Percentiles rank a stretch among this genome's conserved stretches.
phyloP scores from a whole-genome alignment of 495 filamentous ascomycete genomes.

The Hypoxylon trugodes region DNA sequence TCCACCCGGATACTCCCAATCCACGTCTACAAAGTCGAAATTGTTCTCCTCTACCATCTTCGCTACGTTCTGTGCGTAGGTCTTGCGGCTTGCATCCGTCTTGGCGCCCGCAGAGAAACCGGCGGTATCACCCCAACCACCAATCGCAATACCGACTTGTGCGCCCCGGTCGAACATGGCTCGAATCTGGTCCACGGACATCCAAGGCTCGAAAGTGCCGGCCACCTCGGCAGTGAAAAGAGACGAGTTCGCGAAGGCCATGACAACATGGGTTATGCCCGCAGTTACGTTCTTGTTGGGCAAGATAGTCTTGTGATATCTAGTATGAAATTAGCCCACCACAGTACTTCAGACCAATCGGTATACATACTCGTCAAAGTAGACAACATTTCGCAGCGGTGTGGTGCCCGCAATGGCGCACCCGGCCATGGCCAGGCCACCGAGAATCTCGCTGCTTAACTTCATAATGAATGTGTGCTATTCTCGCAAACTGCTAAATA shows the following conservation, averaged over 20 bases:
- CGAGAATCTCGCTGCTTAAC: slow-evolving; percentile 4
- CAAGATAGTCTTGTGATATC: slow-evolving; percentile 36
- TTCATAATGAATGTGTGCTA: slow-evolving; percentile 19
- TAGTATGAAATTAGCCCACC: not conserved
- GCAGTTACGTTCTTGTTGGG: slow-evolving; percentile 41
- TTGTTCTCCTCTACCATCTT: slow-evolving; percentile 58
- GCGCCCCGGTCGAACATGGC: slow-evolving; percentile 60
- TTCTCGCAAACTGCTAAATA: not conserved
- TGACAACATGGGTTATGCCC: slow-evolving; percentile 62
- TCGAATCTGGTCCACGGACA: slow-evolving; percentile 55
- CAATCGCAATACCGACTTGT: slow-evolving; percentile 67
- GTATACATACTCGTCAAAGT: slow-evolving; percentile 32
- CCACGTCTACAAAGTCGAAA: slow-evolving; percentile 67
- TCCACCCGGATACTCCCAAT: slow-evolving; percentile 76
- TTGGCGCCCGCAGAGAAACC: slow-evolving; percentile 61
- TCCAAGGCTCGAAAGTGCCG: slow-evolving; percentile 58
- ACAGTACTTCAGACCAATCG: not conserved
- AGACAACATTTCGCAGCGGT: slow-evolving; percentile 21
- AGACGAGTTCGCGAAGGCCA: slow-evolving; percentile 63
- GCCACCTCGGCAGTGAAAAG: slow-evolving; percentile 58
- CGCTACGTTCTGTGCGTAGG: slow-evolving; percentile 65
- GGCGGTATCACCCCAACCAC: slow-evolving; percentile 67
- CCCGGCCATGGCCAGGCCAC: slow-evolving; percentile 36
- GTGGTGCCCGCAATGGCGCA: slow-evolving; percentile 38
- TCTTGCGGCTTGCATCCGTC: slow-evolving; percentile 52